Base-by-base conservation (phyloP, 805 yeast genomes). In the Candida sphagnicola region DNA sequence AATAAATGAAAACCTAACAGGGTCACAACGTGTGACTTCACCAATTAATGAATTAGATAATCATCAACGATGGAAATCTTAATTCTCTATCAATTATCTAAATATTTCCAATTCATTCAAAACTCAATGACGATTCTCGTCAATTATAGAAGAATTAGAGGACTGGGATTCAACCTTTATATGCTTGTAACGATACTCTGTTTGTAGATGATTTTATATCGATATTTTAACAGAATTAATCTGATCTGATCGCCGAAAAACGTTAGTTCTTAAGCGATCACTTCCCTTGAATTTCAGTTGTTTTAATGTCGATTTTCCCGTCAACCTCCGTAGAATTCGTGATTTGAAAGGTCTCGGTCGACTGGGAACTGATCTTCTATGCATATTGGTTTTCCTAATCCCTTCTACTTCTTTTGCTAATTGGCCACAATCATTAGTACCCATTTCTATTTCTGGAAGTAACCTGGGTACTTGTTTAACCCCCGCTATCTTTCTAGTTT, bases 371-470 rank as follows among this genome's bases (percentile, higher is more conserved):
- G 34, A 31, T 31, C 23, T 31, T 15, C 25, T 18, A n/a, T 18
- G 23, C 34, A 4, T 19, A 18, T 16, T 18, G 10, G 5, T n/a
- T 11, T 23, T 23, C 11, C 24, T 23, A 17, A 31, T n/a, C 34
- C 15, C 33, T 16, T 30, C 25, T 19, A 31, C 34, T 31, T 31
- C 34, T 31, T 31, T 31, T 31, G 34, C 34, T 19, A 31, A 31
- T 31, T 31, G 34, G 11, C 34, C 34, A 31, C 23, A 14, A n/a
- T 31, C 34, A 19, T 31, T 25, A 31, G 25, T 31, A 17, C 34
- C 34, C 6, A 31, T 17, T n/a, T 31, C 34, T 31, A 31, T n/a
- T n/a, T 31, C 34, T 6, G 34, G 23, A 18, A 19, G 15, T 18
- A 12, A 8, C n/a, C 24, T 6, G 18, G 24, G 14, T 12, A n/a